Evolutionary conservation across 805 yeast genomes (phyloP).

Genomic region (Cyberlindnera nakhonratchasimensis): DNA sequence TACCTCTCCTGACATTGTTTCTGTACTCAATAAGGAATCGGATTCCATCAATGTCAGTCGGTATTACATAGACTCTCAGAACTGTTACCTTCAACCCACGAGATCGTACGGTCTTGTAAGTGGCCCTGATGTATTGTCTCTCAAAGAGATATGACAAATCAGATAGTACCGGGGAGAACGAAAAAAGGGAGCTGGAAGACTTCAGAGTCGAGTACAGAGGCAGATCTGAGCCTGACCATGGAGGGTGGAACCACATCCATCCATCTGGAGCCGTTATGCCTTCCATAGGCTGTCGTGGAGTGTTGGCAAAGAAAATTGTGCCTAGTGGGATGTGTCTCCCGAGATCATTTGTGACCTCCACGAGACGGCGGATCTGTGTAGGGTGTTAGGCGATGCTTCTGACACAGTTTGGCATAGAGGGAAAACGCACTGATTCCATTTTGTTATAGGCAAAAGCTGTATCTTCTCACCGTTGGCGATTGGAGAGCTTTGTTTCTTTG

Average conservation of each 20-base stretch:
- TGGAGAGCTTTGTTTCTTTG: no score
- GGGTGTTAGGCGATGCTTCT: no score
- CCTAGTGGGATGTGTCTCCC: constrained; percentile 44
- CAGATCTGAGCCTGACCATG: constrained; percentile 26
- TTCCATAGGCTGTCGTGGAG: constrained; percentile 39
- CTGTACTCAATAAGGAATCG: constrained; percentile 37
- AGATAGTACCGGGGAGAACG: constrained; percentile 27
- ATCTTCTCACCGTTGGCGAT: no score
- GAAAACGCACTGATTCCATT: background rate
- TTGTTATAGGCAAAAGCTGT: no score
- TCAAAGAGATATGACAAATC: constrained; percentile 44
- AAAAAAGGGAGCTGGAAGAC: constrained; percentile 9
- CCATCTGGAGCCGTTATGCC: constrained; percentile 39
- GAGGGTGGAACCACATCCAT: constrained; percentile 59
- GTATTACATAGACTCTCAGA: constrained; percentile 47
- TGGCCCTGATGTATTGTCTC: constrained; percentile 37
- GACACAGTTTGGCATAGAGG: background rate
- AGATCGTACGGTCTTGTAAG: constrained; percentile 33
- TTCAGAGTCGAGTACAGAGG: constrained; percentile 9
- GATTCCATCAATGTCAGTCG: constrained; percentile 40
- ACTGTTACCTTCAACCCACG: constrained; percentile 19
- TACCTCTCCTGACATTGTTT: constrained; percentile 31
- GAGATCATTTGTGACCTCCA: constrained; percentile 20
- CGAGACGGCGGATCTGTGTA: constrained; percentile 17
- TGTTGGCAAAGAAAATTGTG: constrained; percentile 38